Conservation (phyloP, 495 filamentous ascomycete genomes). For the Podospora didyma region DNA sequence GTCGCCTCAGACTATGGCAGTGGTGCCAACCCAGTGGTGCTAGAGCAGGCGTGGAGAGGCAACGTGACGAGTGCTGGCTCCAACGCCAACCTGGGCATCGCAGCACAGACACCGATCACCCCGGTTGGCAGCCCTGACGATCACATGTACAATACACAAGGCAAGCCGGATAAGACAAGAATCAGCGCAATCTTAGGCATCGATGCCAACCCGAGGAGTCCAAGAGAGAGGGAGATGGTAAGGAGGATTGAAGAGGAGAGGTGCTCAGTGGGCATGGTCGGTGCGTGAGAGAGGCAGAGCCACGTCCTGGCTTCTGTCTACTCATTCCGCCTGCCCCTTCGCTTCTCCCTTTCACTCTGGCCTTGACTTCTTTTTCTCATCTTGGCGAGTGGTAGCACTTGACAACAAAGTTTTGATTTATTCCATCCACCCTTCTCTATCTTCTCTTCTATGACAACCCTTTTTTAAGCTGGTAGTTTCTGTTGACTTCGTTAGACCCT, state of each 20-base stretch:
- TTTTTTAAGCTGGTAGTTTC: constrained; percentile 11
- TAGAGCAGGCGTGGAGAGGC: constrained; percentile 69
- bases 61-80: constrained; percentile 15
- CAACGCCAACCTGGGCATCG: constrained; percentile 11
- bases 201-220: constrained; percentile 49
- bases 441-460: constrained; percentile 12
- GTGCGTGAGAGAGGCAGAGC: constrained; percentile 14
- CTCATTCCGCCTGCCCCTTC: neutral
- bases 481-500: constrained; percentile 1
- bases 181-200: constrained; percentile 53
- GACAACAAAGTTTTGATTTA: neutral
- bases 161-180: constrained; percentile 46
- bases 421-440: neutral
- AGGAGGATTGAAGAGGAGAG: constrained; percentile 46
- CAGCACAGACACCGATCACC: constrained; percentile 41
- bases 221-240: constrained; percentile 50
- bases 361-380: neutral
- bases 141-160: constrained; percentile 27
- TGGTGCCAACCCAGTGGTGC: constrained; percentile 55
- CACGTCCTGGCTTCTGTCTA: neutral
- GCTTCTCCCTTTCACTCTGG: neutral
- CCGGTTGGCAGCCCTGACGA: constrained; percentile 43
- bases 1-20: constrained; percentile 67
- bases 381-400: neutral
- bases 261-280: constrained; percentile 18